Percentiles rank a stretch among this genome's conserved stretches.
These are phyloP conservation scores for Nakazawaea peltata DNA, from an alignment of 805 yeast genomes.

Conservation along the genomic window DNA sequence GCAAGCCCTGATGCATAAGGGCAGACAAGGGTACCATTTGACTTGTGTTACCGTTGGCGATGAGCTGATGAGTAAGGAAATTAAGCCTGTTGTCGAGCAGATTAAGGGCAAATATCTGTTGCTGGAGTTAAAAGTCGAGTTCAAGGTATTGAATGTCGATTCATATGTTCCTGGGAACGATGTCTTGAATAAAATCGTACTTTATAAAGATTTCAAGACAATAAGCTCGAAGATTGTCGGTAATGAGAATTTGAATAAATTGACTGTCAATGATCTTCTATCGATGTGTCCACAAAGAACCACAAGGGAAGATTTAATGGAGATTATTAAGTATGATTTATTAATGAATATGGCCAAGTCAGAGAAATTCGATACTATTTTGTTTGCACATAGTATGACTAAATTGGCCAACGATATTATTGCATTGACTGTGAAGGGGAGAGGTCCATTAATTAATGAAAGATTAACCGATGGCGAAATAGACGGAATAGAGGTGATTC, in stretches of 20 bases:
- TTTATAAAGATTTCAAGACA: slow-evolving; percentile 23
- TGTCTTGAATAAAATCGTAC: slow-evolving; percentile 22
- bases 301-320: slow-evolving; percentile 54
- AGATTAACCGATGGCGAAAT: slow-evolving; percentile 37
- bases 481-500: slow-evolving; percentile 37
- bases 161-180: slow-evolving; percentile 26
- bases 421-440: slow-evolving; percentile 74
- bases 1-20: slow-evolving; percentile 54
- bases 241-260: slow-evolving; percentile 8
- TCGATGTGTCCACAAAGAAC: slow-evolving; percentile 42
- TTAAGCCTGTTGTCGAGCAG: slow-evolving; percentile 9
- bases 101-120: slow-evolving; percentile 13
- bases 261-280: slow-evolving; percentile 26
- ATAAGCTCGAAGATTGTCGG: slow-evolving; percentile 7
- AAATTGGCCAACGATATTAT: slow-evolving; percentile 73
- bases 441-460: slow-evolving; percentile 62
- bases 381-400: slow-evolving; percentile 79
- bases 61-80: background rate
- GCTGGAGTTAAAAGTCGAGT: slow-evolving; percentile 24
- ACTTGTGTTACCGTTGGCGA: slow-evolving; percentile 9
- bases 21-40: slow-evolving; percentile 52
- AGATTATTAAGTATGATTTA: slow-evolving; percentile 38
- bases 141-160: slow-evolving; percentile 33
- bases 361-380: slow-evolving; percentile 41
- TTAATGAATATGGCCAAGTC: slow-evolving; percentile 37